These are phyloP conservation scores for Paracamarosporium sp. DNA, from an alignment of 2,329 filamentous ascomycete genomes.

Conservation along the genomic window DNA sequence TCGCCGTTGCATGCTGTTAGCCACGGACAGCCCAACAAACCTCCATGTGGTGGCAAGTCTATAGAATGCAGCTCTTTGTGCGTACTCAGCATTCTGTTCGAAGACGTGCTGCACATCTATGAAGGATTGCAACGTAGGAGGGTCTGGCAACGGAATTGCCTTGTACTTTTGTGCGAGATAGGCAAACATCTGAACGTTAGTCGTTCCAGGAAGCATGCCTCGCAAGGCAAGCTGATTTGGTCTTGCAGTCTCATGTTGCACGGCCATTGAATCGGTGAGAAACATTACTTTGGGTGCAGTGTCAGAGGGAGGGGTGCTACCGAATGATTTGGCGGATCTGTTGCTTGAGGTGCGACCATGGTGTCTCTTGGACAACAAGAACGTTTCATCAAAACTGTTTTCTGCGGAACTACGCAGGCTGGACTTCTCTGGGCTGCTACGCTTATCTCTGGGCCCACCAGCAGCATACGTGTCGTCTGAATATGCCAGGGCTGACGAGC, in stretches of 20 bases:
- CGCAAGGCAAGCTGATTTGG: slow-evolving; percentile 57
- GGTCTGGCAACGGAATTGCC: slow-evolving; percentile 45
- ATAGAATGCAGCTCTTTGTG: slow-evolving; percentile 57
- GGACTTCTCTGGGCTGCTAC: slow-evolving; percentile 54
- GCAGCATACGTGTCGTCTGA: slow-evolving; percentile 45
- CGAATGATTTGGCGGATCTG: slow-evolving; percentile 60
- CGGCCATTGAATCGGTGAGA: slow-evolving; percentile 58
- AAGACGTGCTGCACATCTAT: slow-evolving; percentile 51
- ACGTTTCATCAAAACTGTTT: slow-evolving; percentile 63
- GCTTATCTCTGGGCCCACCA: slow-evolving; percentile 51
- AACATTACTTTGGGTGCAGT: slow-evolving; percentile 56
- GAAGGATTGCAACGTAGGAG: slow-evolving; percentile 47
- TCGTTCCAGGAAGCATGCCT: slow-evolving; percentile 54
- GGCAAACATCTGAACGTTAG: slow-evolving; percentile 46
- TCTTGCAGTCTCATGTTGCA: slow-evolving; percentile 47
- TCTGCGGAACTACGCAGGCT: slow-evolving; percentile 61
- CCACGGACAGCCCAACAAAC: slow-evolving; percentile 59
- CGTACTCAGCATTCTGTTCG: slow-evolving; percentile 61
- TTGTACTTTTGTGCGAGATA: slow-evolving; percentile 55
- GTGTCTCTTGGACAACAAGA: slow-evolving; percentile 54
- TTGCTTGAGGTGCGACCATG: slow-evolving; percentile 55
- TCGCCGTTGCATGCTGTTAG: slow-evolving; percentile 55
- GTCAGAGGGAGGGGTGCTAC: slow-evolving; percentile 60
- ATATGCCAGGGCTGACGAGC: slow-evolving; percentile 50
- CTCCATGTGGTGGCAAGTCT: slow-evolving; percentile 66